A percentile compares a stretch with the other conserved stretches of the same genome.
Evolutionary conservation across 2,329 filamentous ascomycete genomes (phyloP).

Genomic region (Cercospora canescens): DNA sequence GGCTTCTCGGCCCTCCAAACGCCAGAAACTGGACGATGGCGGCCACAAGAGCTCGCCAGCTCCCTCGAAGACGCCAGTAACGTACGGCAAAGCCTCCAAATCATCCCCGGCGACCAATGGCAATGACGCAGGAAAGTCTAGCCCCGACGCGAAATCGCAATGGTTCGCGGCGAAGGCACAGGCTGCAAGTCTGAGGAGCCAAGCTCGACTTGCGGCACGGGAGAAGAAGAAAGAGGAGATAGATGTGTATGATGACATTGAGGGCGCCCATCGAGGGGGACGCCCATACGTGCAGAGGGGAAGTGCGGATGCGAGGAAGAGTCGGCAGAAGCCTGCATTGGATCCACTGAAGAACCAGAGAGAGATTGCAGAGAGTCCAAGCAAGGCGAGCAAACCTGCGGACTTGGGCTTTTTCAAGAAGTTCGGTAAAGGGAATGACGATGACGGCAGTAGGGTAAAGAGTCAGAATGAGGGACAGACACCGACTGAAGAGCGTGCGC

Average conservation of each 20-base stretch:
- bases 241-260: constrained; percentile 47
- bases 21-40: constrained; percentile 31
- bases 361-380: background rate
- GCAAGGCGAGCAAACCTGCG: constrained; percentile 2
- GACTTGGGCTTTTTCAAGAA: constrained; percentile 33
- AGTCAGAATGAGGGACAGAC: background rate
- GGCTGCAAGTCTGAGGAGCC: constrained; percentile 10
- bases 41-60: constrained; percentile 13
- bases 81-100: constrained; percentile 11
- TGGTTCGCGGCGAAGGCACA: constrained; percentile 11
- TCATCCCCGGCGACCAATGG: constrained; percentile 11
- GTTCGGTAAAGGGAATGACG: constrained; percentile 16
- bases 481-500: background rate
- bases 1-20: constrained; percentile 32
- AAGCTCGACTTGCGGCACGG: background rate
- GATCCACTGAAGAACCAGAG: constrained; percentile 27
- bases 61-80: background rate
- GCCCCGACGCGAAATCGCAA: background rate
- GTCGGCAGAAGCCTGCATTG: constrained; percentile 10
- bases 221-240: constrained; percentile 22
- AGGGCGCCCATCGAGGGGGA: constrained; percentile 37
- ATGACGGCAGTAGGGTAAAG: background rate
- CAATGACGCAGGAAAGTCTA: background rate
- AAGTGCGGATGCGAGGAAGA: background rate
- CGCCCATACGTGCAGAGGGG: background rate